phyloP scores from a whole-genome alignment of 1,284 basidiomycete species.

The Tausonia pullulans region DNA sequence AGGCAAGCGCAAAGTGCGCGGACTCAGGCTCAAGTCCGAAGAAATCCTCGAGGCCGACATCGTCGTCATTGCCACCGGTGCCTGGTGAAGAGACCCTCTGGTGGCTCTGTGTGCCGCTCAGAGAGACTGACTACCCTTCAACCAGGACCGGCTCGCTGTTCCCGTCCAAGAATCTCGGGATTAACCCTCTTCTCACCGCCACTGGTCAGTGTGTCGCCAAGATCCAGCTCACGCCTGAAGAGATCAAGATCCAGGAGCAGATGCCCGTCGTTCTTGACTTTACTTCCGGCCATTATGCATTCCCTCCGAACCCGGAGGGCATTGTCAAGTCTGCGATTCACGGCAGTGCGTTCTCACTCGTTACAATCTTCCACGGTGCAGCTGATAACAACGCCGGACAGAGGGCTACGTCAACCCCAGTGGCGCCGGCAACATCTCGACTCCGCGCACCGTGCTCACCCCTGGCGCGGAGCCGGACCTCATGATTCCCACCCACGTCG shows the following conservation, averaged over 20 bases:
- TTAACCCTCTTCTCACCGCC: slow-evolving; percentile 1
- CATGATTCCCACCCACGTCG: not conserved
- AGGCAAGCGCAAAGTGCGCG: slow-evolving; percentile 40
- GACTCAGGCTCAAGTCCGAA: slow-evolving; percentile 55
- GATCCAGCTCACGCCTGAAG: slow-evolving; percentile 21
- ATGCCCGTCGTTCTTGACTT: slow-evolving; percentile 13
- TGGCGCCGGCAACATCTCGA: slow-evolving; percentile 23
- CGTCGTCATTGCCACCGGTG: slow-evolving; percentile 27
- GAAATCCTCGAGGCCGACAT: slow-evolving; percentile 26
- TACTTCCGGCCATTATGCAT: slow-evolving; percentile 35
- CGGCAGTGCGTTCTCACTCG: slow-evolving; percentile 14
- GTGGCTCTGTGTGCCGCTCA: not conserved
- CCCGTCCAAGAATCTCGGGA: slow-evolving; percentile 31
- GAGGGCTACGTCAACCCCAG: slow-evolving; percentile 30
- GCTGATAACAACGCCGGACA: not conserved
- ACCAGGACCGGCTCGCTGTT: slow-evolving; percentile 65
- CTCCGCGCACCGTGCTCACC: slow-evolving; percentile 32
- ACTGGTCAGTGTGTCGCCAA: slow-evolving; percentile 59
- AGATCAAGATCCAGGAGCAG: slow-evolving; percentile 10
- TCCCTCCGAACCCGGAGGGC: slow-evolving; percentile 36
- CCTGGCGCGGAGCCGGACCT: slow-evolving; percentile 28
- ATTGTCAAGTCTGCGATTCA: slow-evolving; percentile 41
- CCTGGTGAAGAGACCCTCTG: slow-evolving; percentile 23
- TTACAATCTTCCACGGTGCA: too few species aligned
- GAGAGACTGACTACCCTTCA: not conserved